Evolutionary conservation across 768 basidiomycete genomes (phyloP).

Genomic region (Podaxis sp.): DNA sequence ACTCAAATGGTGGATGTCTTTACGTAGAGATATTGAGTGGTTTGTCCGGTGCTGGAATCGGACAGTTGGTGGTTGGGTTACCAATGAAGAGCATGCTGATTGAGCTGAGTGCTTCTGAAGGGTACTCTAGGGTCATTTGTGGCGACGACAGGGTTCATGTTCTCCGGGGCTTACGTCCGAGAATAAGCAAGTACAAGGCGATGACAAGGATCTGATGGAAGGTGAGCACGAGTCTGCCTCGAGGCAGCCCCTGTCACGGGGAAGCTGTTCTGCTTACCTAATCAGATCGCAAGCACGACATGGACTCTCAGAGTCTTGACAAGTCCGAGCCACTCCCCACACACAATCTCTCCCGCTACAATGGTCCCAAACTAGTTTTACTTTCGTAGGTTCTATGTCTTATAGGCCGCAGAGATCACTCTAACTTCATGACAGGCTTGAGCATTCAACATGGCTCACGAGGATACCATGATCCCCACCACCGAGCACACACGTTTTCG

Average conservation of each 20-base stretch:
- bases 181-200: background rate
- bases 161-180: background rate
- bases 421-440: background rate
- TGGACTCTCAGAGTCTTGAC: background rate
- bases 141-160: background rate
- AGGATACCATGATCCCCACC: slow-evolving; percentile 3
- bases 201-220: slow-evolving; percentile 13
- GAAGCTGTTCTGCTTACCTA: background rate
- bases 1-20: background rate
- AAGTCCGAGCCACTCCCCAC: background rate
- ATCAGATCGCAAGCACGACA: background rate
- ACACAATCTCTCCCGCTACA: background rate
- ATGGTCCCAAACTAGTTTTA: slow-evolving; percentile 3
- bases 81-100: background rate
- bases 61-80: background rate
- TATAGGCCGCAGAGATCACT: background rate
- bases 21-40: background rate
- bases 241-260: slow-evolving; percentile 2
- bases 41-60: background rate
- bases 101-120: background rate
- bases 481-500: slow-evolving; percentile 5
- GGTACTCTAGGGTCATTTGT: too few relatives aligned
- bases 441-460: background rate
- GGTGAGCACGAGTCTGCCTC: slow-evolving; percentile 13
- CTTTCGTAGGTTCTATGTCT: background rate